Evolutionary conservation across 177 flowering plant genomes (phyloP).

Genomic region (Telopea speciosissima): DNA sequence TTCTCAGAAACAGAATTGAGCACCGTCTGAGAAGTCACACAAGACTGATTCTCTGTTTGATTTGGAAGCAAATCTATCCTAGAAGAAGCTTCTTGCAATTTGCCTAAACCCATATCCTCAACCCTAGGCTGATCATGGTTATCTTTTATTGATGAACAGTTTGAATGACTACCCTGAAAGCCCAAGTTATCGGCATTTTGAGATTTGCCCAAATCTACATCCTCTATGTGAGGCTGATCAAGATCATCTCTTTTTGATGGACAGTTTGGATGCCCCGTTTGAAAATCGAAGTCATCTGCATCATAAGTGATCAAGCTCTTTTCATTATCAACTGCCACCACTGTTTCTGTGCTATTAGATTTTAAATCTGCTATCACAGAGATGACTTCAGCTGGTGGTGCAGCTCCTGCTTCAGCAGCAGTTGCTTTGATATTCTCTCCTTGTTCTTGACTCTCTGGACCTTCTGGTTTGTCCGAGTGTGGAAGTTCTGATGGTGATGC

Average conservation of each 20-base stretch:
- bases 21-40: constrained; percentile 18
- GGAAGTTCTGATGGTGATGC: constrained; percentile 29
- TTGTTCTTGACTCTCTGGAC: constrained; percentile 18
- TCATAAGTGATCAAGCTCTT: constrained; percentile 33
- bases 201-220: constrained; percentile 10
- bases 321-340: constrained; percentile 26
- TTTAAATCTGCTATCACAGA: constrained; percentile 21
- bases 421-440: constrained; percentile 15
- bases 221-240: constrained; percentile 23
- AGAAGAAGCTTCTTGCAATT: constrained; percentile 12
- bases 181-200: constrained; percentile 12
- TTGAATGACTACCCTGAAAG: constrained; percentile 21
- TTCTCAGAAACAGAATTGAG: constrained; percentile 13
- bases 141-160: constrained; percentile 17
- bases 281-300: constrained; percentile 24
- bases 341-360: constrained; percentile 14
- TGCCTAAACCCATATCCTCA: constrained; percentile 16
- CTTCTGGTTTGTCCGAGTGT: constrained; percentile 20
- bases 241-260: constrained; percentile 17
- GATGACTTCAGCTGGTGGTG: constrained; percentile 17
- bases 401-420: constrained; percentile 17
- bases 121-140: constrained; percentile 18
- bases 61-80: constrained; percentile 10
- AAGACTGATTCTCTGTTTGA: constrained; percentile 21
- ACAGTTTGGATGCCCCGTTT: constrained; percentile 19